phyloP scores from a whole-genome alignment of 2,329 filamentous ascomycete species.

The Dactylonectria estremocensis region DNA sequence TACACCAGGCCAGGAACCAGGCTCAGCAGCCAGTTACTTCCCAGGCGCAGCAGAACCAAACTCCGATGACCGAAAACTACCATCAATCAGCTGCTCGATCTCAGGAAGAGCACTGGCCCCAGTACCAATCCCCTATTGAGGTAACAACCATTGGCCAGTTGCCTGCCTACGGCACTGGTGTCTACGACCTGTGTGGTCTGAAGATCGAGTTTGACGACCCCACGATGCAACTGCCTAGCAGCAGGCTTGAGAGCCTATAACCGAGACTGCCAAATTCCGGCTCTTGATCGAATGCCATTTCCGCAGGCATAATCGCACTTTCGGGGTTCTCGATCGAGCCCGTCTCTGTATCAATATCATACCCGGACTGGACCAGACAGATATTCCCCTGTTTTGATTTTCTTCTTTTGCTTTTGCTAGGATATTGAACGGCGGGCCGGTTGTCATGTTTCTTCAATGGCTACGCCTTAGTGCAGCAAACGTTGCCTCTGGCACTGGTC shows the following conservation, averaged over 20 bases:
- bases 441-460: constrained; percentile 11
- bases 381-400: constrained; percentile 39
- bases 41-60: constrained; percentile 50
- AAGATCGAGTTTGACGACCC: constrained; percentile 73
- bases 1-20: constrained; percentile 56
- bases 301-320: background rate
- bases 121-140: constrained; percentile 72
- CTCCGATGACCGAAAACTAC: constrained; percentile 51
- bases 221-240: constrained; percentile 72
- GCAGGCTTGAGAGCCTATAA: constrained; percentile 70
- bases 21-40: constrained; percentile 54
- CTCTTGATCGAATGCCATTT: constrained; percentile 29
- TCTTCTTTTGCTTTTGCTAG: constrained; percentile 36
- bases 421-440: constrained; percentile 6
- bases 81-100: constrained; percentile 57
- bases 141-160: constrained; percentile 68
- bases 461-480: background rate
- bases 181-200: constrained; percentile 67
- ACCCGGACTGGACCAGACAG: constrained; percentile 43
- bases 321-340: constrained; percentile 31
- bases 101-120: constrained; percentile 68
- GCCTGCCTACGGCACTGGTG: constrained; percentile 64
- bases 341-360: constrained; percentile 45
- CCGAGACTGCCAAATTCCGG: constrained; percentile 8
- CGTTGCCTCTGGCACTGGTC: constrained; percentile 7